A percentile compares a stretch with the other conserved stretches of the same genome.
Evolutionary conservation across 2,329 filamentous ascomycete genomes (phyloP).

Genomic region (Trichophyton verrucosum): DNA sequence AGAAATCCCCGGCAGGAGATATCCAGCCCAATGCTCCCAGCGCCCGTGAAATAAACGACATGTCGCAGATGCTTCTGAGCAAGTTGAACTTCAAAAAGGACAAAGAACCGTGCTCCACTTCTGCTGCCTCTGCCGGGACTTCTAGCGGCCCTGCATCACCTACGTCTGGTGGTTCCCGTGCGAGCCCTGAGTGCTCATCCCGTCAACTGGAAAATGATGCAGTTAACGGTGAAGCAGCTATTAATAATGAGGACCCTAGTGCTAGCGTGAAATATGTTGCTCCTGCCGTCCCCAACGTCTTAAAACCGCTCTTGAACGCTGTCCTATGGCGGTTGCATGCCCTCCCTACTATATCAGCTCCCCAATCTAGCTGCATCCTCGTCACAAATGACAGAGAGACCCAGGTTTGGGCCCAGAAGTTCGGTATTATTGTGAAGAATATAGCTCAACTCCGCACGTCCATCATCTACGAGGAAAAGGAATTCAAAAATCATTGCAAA

Average conservation of each 20-base stretch:
- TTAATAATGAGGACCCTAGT: conserved; percentile 20
- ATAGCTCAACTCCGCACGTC: conserved; percentile 37
- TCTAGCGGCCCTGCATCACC: conserved; percentile 33
- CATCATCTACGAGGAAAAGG: conserved; percentile 36
- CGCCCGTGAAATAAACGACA: conserved; percentile 21
- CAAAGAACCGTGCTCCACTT: conserved; percentile 28
- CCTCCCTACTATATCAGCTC: conserved; percentile 21
- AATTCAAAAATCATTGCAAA: conserved; percentile 35
- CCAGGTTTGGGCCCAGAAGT: conserved; percentile 36
- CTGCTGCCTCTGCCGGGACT: conserved; percentile 31
- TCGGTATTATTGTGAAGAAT: conserved; percentile 36
- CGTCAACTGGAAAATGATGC: conserved; percentile 19
- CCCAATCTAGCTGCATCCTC: conserved; percentile 29
- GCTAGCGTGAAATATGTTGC: conserved; percentile 24
- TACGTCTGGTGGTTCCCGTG: conserved; percentile 34
- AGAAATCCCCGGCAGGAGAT: not conserved
- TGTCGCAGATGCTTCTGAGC: conserved; percentile 37
- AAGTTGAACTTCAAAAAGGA: conserved; percentile 37
- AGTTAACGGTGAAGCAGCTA: conserved; percentile 16
- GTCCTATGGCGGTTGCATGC: conserved; percentile 35
- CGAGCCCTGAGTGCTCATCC: conserved; percentile 32
- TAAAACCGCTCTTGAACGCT: conserved; percentile 34
- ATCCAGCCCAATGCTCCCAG: conserved; percentile 1
- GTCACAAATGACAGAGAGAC: conserved; percentile 34
- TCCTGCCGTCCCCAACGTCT: conserved; percentile 27